Evolutionary conservation across 352 stramenopile species (phyloP).

Genomic region (Phytophthora cactorum): DNA sequence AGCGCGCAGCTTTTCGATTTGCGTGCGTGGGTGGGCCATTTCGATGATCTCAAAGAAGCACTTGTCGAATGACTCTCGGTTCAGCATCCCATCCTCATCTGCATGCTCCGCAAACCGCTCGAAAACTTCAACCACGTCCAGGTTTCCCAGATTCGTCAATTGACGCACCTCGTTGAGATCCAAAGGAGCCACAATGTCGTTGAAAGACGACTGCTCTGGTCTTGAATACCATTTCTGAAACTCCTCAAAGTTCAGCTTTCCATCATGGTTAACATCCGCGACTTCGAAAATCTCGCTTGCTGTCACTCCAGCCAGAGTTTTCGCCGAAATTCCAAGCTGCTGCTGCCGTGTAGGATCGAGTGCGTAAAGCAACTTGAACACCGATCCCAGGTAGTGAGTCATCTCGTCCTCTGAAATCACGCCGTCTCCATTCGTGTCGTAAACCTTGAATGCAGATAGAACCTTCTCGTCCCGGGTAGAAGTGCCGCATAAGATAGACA

Average conservation of each 20-base stretch:
- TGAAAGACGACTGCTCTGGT: conserved; percentile 71
- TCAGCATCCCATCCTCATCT: conserved; percentile 62
- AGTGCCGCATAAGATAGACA: conserved; percentile 75
- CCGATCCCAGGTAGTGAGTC: conserved; percentile 83
- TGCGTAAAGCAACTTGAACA: conserved; percentile 85
- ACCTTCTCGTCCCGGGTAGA: conserved; percentile 69
- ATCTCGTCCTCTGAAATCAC: conserved; percentile 88
- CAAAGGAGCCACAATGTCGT: conserved; percentile 72
- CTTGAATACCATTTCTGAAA: conserved; percentile 87
- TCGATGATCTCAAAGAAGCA: conserved; percentile 81
- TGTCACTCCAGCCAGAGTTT: conserved; percentile 72
- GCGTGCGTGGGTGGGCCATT: conserved; percentile 65
- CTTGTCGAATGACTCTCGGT: conserved; percentile 71
- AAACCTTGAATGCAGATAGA: conserved; percentile 82
- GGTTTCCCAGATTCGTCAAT: conserved; percentile 81
- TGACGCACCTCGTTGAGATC: conserved; percentile 85
- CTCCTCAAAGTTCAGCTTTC: conserved; percentile 85
- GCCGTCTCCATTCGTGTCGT: conserved; percentile 84
- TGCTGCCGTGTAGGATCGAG: conserved; percentile 66
- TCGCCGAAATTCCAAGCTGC: conserved; percentile 63
- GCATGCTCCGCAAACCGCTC: conserved; percentile 82
- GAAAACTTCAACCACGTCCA: conserved; percentile 89
- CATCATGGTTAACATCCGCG: conserved; percentile 87
- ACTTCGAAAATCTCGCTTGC: conserved; percentile 86
- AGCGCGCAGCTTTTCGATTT: conserved; percentile 65